phyloP scores from a whole-genome alignment of 2,329 filamentous ascomycete genomes.

The Xylaria polymorpha region DNA sequence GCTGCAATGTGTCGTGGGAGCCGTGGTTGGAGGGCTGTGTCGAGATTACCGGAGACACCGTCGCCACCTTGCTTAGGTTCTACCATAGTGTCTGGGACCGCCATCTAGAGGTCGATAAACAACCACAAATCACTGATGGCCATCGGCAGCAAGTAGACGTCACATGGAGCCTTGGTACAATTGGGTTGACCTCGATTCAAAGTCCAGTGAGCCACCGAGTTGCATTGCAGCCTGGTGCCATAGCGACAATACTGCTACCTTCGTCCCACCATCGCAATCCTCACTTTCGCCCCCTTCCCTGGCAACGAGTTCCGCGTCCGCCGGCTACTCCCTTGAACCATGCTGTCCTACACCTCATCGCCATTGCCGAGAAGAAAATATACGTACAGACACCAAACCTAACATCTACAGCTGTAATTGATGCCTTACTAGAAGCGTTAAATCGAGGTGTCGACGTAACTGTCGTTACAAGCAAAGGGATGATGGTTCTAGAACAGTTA shows the following conservation, averaged over 20 bases:
- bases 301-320: conserved; percentile 60
- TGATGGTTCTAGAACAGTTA: conserved; percentile 86
- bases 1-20: conserved; percentile 89
- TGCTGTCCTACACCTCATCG: conserved; percentile 70
- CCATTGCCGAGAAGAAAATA: conserved; percentile 67
- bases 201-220: conserved; percentile 42
- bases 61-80: conserved; percentile 72
- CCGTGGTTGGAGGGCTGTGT: conserved; percentile 86
- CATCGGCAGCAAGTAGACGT: conserved; percentile 4
- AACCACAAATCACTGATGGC: neutral
- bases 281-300: conserved; percentile 69
- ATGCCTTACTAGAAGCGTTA: conserved; percentile 70
- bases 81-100: conserved; percentile 75
- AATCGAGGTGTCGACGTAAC: conserved; percentile 73
- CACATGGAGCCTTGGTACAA: conserved; percentile 18
- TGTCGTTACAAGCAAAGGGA: conserved; percentile 73
- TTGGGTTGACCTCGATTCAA: conserved; percentile 40
- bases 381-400: conserved; percentile 83
- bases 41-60: conserved; percentile 71
- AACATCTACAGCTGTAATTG: conserved; percentile 73
- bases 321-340: conserved; percentile 76
- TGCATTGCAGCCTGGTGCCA: conserved; percentile 40
- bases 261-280: conserved; percentile 79
- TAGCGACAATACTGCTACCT: conserved; percentile 74
- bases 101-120: conserved; percentile 37